These are phyloP conservation scores for Acanthamoeba triangularis DNA, from an alignment of 208 protist species.

Conservation along the genomic window DNA sequence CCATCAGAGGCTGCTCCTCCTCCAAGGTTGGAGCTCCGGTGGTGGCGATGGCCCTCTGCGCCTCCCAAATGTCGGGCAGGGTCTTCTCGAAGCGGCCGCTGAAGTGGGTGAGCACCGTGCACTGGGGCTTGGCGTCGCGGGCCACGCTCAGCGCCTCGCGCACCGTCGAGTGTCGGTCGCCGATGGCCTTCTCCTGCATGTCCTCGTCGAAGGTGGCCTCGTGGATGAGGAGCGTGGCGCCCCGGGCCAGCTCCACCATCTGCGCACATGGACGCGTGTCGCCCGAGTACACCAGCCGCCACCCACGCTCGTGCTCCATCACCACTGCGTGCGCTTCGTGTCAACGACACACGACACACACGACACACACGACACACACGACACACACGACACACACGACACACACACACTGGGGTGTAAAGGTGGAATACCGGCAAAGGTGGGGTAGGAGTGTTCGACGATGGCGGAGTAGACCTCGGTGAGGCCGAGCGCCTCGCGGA, in stretches of 20 bases:
- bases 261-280: constrained; percentile 93
- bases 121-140: background rate
- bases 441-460: constrained; percentile 25
- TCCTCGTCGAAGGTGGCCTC: constrained; percentile 96
- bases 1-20: background rate
- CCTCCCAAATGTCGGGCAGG: background rate
- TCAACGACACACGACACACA: background rate
- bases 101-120: constrained; percentile 95
- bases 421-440: constrained; percentile 17
- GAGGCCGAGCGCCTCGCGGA: background rate
- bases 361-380: too few species aligned
- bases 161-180: constrained; percentile 84
- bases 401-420: background rate
- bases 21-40: background rate
- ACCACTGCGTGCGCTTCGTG: background rate
- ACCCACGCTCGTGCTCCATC: constrained; percentile 69
- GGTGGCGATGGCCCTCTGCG: background rate
- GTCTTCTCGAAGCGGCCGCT: constrained; percentile 90
- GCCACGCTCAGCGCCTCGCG: background rate
- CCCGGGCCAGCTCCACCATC: constrained; percentile 90
- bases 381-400: background rate
- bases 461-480: background rate
- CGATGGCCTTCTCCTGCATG: constrained; percentile 92
- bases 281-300: constrained; percentile 94
- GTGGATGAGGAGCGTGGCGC: constrained; percentile 94